These are phyloP conservation scores for Rosa rugosa DNA, from an alignment of 306 rosid species.

Conservation along the genomic window DNA sequence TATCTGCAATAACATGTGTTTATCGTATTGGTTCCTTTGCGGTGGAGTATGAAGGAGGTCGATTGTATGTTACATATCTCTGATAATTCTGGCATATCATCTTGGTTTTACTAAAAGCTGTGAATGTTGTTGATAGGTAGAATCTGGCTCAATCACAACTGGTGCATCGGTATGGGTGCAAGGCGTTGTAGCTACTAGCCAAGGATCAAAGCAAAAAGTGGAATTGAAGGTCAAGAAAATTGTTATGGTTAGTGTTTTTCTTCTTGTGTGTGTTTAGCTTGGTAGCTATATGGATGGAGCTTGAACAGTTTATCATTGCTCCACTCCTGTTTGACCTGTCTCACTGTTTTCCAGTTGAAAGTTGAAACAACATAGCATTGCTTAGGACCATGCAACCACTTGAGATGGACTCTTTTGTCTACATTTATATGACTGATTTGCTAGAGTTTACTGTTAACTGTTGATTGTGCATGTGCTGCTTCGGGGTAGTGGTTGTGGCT, in stretches of 20 bases:
- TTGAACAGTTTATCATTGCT: not conserved
- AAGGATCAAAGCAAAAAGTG: slow-evolving; percentile 88
- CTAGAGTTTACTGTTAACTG: too few relatives aligned
- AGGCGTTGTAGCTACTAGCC: slow-evolving; percentile 76
- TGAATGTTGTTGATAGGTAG: slow-evolving; percentile 63
- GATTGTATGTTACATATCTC: not conserved
- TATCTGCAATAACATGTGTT: not conserved
- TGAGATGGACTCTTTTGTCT: not conserved
- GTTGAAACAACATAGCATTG: too few relatives aligned
- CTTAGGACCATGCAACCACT: not conserved
- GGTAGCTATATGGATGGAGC: too few relatives aligned
- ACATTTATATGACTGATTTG: too few relatives aligned
- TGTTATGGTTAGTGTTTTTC: slow-evolving; percentile 63
- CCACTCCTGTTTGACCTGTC: not conserved
- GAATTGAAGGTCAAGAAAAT: slow-evolving; percentile 84
- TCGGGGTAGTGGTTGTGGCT: too few relatives aligned
- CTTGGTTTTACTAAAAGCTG: slow-evolving; percentile 34
- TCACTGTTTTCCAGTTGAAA: not conserved
- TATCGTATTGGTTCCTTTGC: not conserved
- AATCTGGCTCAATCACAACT: slow-evolving; percentile 67
- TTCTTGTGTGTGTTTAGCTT: slow-evolving; percentile 3
- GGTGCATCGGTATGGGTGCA: slow-evolving; percentile 94
- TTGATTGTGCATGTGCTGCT: too few relatives aligned
- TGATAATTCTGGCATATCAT: slow-evolving; percentile 8
- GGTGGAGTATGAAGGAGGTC: not conserved